Base-by-base conservation (phyloP, 495 filamentous ascomycete species). In the Daldinia concentrica region DNA sequence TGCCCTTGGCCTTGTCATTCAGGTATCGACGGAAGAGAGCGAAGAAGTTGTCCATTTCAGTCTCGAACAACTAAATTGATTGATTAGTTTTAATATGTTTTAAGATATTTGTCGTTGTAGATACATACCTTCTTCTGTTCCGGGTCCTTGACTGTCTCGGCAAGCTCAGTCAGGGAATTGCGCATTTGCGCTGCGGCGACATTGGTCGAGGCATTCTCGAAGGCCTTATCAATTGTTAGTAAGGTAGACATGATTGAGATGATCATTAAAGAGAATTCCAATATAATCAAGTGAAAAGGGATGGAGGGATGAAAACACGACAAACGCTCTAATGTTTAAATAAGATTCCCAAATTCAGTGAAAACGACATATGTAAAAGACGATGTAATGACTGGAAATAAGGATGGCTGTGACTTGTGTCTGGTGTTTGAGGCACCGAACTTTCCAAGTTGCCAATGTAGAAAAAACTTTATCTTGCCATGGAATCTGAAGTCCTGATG, bases 31-130 rank as follows among this genome's bases (percentile, higher is more conserved):
- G 91, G 90, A 99, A 99, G 72, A 99, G 91, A 58, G 93, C 90
- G 78, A 87, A 99, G 88, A 99, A 99, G 90, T 99, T 99, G 88
- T 99, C 95, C 93, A 97, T 98, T 84, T 99, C 95, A 14, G 94
- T 95, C 84, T 98, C 95, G 82, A 98, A 99, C 50, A 91, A 81
- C 91, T 83, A 68, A 36, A 15, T 14, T 5, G 9, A 1, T 17
- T 34, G 26, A 39, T 75, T 66, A 76, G 74, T 64, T 64, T 54
- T 22, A 22, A 58, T 32, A 30, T 36, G 52, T 17, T 32, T 12
- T 14, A 55, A 12, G 51, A 27, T 1, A 19, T 3, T 19, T 45
- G 26, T 7, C 24, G 15, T 17, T 36, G 4, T 57, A 22, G 1
- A 50, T 9, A 52, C 82, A 64, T 83, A 89, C 90, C 90, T 96